A percentile compares a stretch with the other conserved stretches of the same genome.
Conservation (phyloP, 139 green algal species). For the Auxenochlorella pyrenoidosa region DNA sequence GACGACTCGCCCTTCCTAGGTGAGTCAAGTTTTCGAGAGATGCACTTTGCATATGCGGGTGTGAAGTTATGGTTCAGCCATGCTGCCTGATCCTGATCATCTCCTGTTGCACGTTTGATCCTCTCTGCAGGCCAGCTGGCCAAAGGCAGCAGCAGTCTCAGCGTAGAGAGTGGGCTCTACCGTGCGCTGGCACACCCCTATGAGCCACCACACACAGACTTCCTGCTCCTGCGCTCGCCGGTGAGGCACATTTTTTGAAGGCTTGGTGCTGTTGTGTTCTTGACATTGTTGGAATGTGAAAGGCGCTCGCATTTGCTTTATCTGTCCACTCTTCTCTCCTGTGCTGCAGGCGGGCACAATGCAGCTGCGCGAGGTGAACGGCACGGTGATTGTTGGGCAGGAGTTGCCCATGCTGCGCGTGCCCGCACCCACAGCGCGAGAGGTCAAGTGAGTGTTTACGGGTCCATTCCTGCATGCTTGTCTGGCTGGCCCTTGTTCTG, state of each 20-base stretch:
- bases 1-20: conserved; percentile 75
- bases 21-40: background rate
- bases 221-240: conserved; percentile 75
- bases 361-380: conserved; percentile 71
- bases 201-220: conserved; percentile 68
- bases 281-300: too few species aligned
- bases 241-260: background rate
- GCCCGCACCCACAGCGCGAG: conserved; percentile 28
- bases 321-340: too few species aligned
- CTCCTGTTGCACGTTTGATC: too few species aligned
- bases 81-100: too few species aligned
- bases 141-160: conserved; percentile 52
- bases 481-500: too few species aligned
- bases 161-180: conserved; percentile 67
- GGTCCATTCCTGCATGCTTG: too few species aligned
- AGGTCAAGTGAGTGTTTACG: conserved; percentile 46
- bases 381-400: conserved; percentile 70
- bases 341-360: conserved; percentile 54
- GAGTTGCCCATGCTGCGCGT: conserved; percentile 71
- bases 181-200: conserved; percentile 66
- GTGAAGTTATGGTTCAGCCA: too few species aligned
- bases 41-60: too few species aligned
- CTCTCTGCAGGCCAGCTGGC: conserved; percentile 8
- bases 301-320: too few species aligned
- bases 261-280: too few species aligned